Conservation (phyloP, 768 basidiomycete genomes). For the Pleurotus eryngii region DNA sequence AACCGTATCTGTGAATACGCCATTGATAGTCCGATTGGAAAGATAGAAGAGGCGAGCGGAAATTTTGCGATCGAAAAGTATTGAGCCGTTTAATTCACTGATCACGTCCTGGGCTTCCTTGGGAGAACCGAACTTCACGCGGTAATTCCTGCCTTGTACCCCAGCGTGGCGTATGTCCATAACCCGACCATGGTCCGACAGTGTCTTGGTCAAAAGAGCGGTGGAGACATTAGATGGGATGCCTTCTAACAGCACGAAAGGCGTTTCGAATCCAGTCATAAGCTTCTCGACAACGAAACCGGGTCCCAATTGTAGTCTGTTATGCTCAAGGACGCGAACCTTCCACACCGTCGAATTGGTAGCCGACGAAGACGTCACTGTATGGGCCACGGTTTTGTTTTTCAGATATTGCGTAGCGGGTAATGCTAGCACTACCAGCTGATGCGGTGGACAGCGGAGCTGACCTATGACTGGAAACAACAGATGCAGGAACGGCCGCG, state of each 20-base stretch:
- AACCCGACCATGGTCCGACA: background rate
- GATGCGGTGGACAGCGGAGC: background rate
- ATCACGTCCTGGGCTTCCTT: constrained; percentile 3
- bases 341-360: constrained; percentile 10
- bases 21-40: constrained; percentile 32
- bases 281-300: constrained; percentile 61
- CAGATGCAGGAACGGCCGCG: background rate
- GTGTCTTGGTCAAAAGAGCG: background rate
- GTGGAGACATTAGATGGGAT: constrained; percentile 35
- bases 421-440: background rate
- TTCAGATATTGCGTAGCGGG: background rate
- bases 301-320: constrained; percentile 49
- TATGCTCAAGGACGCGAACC: constrained; percentile 49
- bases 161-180: background rate
- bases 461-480: background rate
- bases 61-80: constrained; percentile 35
- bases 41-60: constrained; percentile 32
- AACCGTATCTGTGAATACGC: constrained; percentile 46
- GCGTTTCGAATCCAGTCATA: constrained; percentile 67
- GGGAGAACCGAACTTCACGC: background rate
- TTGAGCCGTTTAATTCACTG: constrained; percentile 43
- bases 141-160: background rate
- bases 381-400: background rate
- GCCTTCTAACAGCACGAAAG: constrained; percentile 53
- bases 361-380: background rate